These are phyloP conservation scores for Thraustotheca clavata DNA, from an alignment of 352 stramenopile species.

Conservation along the genomic window DNA sequence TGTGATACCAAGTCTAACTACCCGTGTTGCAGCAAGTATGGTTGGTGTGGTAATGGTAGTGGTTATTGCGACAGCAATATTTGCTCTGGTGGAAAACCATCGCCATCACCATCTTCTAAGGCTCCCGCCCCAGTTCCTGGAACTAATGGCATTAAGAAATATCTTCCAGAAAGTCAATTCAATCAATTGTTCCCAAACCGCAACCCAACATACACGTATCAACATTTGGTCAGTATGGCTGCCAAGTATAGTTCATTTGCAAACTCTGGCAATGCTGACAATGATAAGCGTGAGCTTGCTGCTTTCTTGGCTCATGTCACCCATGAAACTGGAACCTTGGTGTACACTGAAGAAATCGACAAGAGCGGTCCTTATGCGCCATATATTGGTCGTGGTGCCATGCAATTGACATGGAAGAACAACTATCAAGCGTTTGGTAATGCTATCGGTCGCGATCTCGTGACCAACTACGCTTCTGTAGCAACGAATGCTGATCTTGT, in stretches of 20 bases:
- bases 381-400: background rate
- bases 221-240: background rate
- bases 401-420: slow-evolving; percentile 2
- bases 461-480: background rate
- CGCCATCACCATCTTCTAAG: background rate
- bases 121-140: background rate
- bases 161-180: background rate
- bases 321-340: background rate
- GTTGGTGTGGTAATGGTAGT: background rate
- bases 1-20: background rate
- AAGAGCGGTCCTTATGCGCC: background rate
- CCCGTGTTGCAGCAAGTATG: background rate
- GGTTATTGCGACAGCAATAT: background rate
- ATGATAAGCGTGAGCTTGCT: slow-evolving; percentile 2
- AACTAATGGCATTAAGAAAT: background rate
- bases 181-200: background rate
- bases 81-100: background rate
- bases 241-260: background rate
- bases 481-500: slow-evolving; percentile 1
- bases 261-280: slow-evolving; percentile 4
- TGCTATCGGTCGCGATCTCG: background rate
- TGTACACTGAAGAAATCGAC: background rate
- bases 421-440: slow-evolving; percentile 11
- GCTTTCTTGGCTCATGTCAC: slow-evolving; percentile 6
- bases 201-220: slow-evolving; percentile 1